Percentiles rank a stretch among this genome's conserved stretches.
Conservation (phyloP, 2,329 filamentous ascomycete genomes). For the Beauveria asiatica region DNA sequence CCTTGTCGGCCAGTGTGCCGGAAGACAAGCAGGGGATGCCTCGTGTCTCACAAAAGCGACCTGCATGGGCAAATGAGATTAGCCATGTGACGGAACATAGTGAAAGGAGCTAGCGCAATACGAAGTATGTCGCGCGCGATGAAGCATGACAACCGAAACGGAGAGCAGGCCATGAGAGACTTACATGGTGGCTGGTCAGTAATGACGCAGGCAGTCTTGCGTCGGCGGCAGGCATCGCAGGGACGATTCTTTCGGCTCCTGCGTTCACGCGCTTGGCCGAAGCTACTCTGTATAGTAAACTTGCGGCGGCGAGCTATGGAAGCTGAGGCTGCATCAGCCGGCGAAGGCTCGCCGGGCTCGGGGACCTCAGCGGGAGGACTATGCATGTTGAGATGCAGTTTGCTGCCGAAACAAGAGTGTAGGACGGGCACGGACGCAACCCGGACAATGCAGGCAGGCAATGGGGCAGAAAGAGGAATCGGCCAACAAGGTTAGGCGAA, state of each 20-base stretch:
- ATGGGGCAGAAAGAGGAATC: background rate
- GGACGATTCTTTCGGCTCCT: conserved; percentile 38
- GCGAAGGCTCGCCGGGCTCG: background rate
- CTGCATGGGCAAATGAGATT: background rate
- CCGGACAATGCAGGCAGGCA: background rate
- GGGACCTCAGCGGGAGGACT: conserved; percentile 3
- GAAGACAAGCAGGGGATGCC: conserved; percentile 11
- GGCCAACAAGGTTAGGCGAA: conserved; percentile 2
- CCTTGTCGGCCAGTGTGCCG: conserved; percentile 3
- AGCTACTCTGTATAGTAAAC: conserved; percentile 34
- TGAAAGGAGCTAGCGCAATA: background rate
- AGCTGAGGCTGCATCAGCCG: background rate
- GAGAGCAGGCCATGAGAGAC: conserved; percentile 12
- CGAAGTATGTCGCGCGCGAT: background rate
- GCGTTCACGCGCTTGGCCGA: conserved; percentile 30
- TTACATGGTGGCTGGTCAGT: conserved; percentile 35
- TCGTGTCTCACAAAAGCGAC: conserved; percentile 11
- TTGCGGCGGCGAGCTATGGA: conserved; percentile 21
- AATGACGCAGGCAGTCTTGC: conserved; percentile 41
- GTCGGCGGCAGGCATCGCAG: conserved; percentile 35
- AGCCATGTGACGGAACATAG: background rate
- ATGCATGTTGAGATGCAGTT: conserved; percentile 2
- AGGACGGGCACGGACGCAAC: background rate
- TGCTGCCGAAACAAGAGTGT: background rate
- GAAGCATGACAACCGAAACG: background rate